Conservation (phyloP, 1,139 yeast genomes). For the Candida albicans region DNA sequence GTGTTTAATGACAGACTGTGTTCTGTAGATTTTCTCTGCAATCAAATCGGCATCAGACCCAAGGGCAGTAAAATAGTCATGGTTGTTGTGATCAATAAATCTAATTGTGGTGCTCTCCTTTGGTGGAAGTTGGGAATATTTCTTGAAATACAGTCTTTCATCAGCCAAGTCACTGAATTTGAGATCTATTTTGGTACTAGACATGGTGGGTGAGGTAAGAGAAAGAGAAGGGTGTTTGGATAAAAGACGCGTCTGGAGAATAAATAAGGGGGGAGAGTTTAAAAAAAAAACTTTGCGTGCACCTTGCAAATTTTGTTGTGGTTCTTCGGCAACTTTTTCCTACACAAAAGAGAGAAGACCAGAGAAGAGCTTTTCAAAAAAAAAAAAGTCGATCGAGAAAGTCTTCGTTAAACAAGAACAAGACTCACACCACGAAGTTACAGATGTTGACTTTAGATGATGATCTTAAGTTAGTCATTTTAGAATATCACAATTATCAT, state of each 20-base stretch:
- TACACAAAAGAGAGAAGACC: background rate
- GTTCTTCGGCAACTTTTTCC: background rate
- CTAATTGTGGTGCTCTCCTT: constrained; percentile 55
- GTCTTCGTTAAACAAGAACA: background rate
- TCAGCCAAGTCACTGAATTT: constrained; percentile 67
- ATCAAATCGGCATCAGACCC: constrained; percentile 79
- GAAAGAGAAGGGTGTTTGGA: background rate
- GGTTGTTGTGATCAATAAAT: constrained; percentile 65
- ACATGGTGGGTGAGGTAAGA: constrained; percentile 31
- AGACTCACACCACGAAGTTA: background rate
- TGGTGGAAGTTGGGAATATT: constrained; percentile 52
- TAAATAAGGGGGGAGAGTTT: too few relatives aligned
- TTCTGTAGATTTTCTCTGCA: constrained; percentile 81
- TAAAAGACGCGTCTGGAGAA: too few relatives aligned
- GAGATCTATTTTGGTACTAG: constrained; percentile 68
- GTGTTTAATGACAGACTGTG: constrained; percentile 72
- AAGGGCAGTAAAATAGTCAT: constrained; percentile 74
- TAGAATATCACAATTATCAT: constrained; percentile 13
- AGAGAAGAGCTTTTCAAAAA: background rate
- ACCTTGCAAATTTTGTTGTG: too few relatives aligned
- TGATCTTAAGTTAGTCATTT: constrained; percentile 12
- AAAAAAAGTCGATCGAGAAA: background rate
- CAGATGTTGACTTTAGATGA: constrained; percentile 10
- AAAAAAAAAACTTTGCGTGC: too few relatives aligned
- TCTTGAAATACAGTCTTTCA: constrained; percentile 63